A percentile compares a stretch with the other conserved stretches of the same genome.
Conservation (phyloP, 208 protist genomes). For the Naegleria lovaniensis region DNA sequence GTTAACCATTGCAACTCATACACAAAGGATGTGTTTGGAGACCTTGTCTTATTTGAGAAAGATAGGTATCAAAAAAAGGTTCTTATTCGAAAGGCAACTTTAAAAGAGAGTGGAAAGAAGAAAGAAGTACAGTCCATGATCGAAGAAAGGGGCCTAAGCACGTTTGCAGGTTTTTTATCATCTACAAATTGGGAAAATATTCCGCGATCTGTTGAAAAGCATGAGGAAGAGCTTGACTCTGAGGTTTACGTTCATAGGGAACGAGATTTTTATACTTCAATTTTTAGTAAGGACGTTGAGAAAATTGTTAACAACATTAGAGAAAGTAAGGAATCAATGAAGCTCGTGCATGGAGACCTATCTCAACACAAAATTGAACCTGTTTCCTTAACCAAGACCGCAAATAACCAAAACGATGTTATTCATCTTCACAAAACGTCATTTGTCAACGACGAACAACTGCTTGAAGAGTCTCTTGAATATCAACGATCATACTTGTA, state of each 20-base stretch:
- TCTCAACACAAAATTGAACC: too few species aligned
- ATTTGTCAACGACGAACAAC: too few species aligned
- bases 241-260: not conserved
- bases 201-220: not conserved
- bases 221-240: not conserved
- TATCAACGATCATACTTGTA: not conserved
- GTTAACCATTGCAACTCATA: not conserved
- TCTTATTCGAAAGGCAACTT: not conserved
- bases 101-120: not conserved
- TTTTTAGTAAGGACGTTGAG: too few species aligned
- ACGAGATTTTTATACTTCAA: too few species aligned
- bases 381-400: too few species aligned
- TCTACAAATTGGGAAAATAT: not conserved
- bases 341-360: too few species aligned
- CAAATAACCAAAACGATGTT: too few species aligned
- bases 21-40: not conserved
- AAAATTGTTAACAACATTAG: too few species aligned
- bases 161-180: not conserved
- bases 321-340: too few species aligned
- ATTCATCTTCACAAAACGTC: too few species aligned
- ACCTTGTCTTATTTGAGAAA: not conserved
- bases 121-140: not conserved
- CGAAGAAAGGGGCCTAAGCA: not conserved
- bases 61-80: not conserved
- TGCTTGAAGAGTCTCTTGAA: not conserved